phyloP scores from a whole-genome alignment of 2,329 filamentous ascomycete genomes.

The Tympanopsis confertula region DNA sequence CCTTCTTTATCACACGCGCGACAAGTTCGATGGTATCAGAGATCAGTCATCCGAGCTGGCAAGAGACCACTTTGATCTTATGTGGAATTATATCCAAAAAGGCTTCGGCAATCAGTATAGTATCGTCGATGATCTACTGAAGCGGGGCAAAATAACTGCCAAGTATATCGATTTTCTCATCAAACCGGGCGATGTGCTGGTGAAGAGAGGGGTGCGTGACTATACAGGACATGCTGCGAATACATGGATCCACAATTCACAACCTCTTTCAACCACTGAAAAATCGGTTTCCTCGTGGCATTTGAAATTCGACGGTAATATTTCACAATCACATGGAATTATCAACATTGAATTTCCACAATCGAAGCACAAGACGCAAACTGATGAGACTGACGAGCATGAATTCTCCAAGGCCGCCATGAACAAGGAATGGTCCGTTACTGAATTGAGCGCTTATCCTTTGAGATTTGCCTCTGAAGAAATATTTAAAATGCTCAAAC shows the following conservation, averaged over 20 bases:
- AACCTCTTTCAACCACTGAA: not conserved
- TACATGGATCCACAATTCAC: not conserved
- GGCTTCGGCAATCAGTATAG: not conserved
- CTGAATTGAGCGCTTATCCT: not conserved
- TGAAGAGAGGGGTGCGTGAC: not conserved
- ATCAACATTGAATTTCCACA: too few relatives aligned
- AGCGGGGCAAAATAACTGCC: not conserved
- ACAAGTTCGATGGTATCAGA: not conserved
- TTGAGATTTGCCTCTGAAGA: constrained; percentile 1
- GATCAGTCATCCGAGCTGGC: not conserved
- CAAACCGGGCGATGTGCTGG: constrained; percentile 1
- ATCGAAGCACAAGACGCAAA: not conserved
- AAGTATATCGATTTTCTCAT: constrained; percentile 1
- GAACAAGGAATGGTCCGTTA: constrained; percentile 2
- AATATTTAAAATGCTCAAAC: not conserved
- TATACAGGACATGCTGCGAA: not conserved
- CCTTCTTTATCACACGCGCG: not conserved
- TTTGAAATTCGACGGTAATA: not conserved
- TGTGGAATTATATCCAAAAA: constrained; percentile 5
- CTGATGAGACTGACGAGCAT: too few relatives aligned
- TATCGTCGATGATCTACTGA: not conserved
- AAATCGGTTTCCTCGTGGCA: not conserved
- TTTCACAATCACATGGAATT: not conserved
- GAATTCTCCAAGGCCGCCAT: too few relatives aligned
- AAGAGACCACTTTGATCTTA: not conserved